A percentile compares a stretch with the other conserved stretches of the same genome.
These are phyloP conservation scores for Aureobasidium sp. DNA, from an alignment of 2,329 filamentous ascomycete genomes.

Conservation along the genomic window DNA sequence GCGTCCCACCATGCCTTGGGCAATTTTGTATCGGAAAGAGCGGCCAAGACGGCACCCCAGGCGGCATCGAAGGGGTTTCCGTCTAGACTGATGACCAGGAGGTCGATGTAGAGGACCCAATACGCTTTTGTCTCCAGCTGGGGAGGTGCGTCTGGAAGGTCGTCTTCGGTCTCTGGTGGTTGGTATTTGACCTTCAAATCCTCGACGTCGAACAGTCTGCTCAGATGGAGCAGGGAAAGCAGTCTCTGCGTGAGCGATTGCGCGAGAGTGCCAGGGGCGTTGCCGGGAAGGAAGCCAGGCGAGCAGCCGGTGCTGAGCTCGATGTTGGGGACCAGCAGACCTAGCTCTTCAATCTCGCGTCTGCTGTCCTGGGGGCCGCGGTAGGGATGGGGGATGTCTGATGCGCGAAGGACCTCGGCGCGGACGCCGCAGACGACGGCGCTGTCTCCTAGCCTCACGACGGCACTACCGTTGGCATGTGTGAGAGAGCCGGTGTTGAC, in stretches of 20 bases:
- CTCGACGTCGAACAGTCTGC: conserved; percentile 57
- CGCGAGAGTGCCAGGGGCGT: conserved; percentile 69
- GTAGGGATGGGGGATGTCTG: conserved; percentile 61
- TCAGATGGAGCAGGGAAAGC: conserved; percentile 66
- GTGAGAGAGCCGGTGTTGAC: conserved; percentile 79
- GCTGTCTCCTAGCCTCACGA: conserved; percentile 82
- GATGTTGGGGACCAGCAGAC: conserved; percentile 85
- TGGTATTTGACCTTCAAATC: conserved; percentile 62
- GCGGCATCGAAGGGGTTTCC: conserved; percentile 88
- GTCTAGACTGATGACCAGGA: conserved; percentile 89
- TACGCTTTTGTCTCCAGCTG: conserved; percentile 65
- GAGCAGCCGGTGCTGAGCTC: conserved; percentile 87
- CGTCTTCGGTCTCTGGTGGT: conserved; percentile 39
- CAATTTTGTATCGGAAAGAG: conserved; percentile 68
- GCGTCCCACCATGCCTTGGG: conserved; percentile 77
- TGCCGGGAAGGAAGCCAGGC: conserved; percentile 76
- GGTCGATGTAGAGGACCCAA: conserved; percentile 91
- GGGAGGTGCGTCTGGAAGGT: conserved; percentile 34
- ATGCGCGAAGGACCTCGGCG: conserved; percentile 71
- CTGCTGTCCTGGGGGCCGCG: conserved; percentile 23
- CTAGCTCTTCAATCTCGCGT: conserved; percentile 44
- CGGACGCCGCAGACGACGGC: conserved; percentile 91
- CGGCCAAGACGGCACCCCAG: conserved; percentile 77
- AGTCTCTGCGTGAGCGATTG: conserved; percentile 80
- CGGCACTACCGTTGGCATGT: conserved; percentile 82